A percentile compares a stretch with the other conserved stretches of the same genome.
phyloP scores from a whole-genome alignment of 306 rosid genomes.

The Lotus japonicus region DNA sequence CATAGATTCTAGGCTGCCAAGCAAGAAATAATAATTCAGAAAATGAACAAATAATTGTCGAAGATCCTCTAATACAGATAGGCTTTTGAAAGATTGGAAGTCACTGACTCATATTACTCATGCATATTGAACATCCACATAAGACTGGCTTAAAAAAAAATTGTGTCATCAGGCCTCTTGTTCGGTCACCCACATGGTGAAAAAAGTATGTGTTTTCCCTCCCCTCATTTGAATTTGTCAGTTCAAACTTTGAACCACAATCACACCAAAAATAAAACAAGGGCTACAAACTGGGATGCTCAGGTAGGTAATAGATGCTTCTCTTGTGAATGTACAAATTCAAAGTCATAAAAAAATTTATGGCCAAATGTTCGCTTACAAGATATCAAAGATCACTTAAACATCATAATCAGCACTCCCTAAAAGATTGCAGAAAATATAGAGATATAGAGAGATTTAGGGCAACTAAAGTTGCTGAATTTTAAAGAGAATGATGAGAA shows the following conservation, averaged over 20 bases:
- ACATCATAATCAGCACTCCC: not conserved
- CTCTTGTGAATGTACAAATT: not conserved
- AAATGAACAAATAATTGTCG: not conserved
- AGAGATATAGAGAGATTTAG: not conserved
- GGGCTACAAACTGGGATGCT: not conserved
- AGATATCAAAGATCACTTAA: not conserved
- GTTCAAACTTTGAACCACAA: not conserved
- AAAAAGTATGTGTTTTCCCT: not conserved
- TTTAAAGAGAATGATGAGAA: not conserved
- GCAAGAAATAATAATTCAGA: slow-evolving; percentile 16
- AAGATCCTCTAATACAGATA: not conserved
- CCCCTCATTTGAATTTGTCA: not conserved
- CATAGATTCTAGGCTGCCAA: slow-evolving; percentile 77
- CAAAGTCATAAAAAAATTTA: not conserved
- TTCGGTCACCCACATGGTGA: not conserved
- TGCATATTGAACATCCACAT: not conserved
- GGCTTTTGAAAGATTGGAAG: not conserved
- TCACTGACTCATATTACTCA: not conserved
- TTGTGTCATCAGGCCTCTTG: not conserved
- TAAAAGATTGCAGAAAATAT: not conserved
- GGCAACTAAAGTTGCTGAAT: not conserved
- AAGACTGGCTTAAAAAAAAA: not conserved
- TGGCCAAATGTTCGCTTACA: not conserved
- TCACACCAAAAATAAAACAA: not conserved
- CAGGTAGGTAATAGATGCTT: not conserved